phyloP scores from a whole-genome alignment of 352 stramenopile genomes.

The Sclerospora graminicola region DNA sequence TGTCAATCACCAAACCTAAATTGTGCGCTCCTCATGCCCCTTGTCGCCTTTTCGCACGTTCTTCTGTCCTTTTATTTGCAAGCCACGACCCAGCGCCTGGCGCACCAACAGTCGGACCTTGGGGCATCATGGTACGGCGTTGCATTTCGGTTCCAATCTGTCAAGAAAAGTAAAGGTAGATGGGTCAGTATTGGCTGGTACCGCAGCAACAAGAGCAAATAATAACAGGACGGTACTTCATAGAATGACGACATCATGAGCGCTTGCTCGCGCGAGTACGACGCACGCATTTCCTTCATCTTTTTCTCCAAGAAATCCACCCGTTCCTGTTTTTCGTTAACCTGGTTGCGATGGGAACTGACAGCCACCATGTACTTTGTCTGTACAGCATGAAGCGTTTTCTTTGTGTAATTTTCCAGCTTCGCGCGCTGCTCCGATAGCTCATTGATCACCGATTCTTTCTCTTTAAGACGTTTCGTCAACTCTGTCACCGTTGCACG shows the following conservation, averaged over 20 bases:
- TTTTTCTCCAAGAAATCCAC: conserved; percentile 83
- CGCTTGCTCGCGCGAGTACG: conserved; percentile 75
- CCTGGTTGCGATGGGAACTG: conserved; percentile 81
- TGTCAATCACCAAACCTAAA: background rate
- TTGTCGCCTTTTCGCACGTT: conserved; percentile 71
- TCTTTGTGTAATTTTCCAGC: conserved; percentile 87
- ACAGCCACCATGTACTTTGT: conserved; percentile 88
- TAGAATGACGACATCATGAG: conserved; percentile 87
- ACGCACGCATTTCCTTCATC: conserved; percentile 68
- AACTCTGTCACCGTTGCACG: conserved; percentile 70
- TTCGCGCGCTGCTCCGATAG: conserved; percentile 78
- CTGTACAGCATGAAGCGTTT: conserved; percentile 84
- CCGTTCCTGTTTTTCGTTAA: conserved; percentile 79
- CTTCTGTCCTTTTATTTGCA: conserved; percentile 74
- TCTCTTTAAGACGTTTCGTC: conserved; percentile 82
- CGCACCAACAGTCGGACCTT: conserved; percentile 31
- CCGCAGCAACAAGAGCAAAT: background rate
- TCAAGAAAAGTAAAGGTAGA: conserved; percentile 1
- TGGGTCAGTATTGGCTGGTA: background rate
- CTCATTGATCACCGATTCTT: conserved; percentile 84
- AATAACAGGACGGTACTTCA: conserved; percentile 34
- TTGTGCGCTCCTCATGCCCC: conserved; percentile 24
- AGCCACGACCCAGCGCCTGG: conserved; percentile 62
- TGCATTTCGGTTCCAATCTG: conserved; percentile 86
- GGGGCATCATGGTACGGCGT: conserved; percentile 79